phyloP scores from a whole-genome alignment of 2,329 filamentous ascomycete species.

The Colletotrichum euphorbiae region DNA sequence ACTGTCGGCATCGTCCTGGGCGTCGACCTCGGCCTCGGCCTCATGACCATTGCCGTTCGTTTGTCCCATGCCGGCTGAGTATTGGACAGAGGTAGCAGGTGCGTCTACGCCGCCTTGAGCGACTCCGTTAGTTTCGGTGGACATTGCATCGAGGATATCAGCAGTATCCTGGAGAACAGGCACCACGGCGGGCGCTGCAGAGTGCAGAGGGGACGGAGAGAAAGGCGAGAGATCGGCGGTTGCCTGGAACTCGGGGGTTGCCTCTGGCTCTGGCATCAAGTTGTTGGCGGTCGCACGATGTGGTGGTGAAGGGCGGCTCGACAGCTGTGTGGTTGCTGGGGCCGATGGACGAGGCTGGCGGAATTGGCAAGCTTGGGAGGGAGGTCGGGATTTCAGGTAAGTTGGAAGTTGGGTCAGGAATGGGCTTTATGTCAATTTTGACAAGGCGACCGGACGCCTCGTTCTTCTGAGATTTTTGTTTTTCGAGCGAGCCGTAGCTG shows the following conservation, averaged over 20 bases:
- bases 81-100: constrained; percentile 40
- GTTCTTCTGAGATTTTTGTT: constrained; percentile 18
- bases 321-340: constrained; percentile 14
- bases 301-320: constrained; percentile 7
- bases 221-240: constrained; percentile 65
- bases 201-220: constrained; percentile 62
- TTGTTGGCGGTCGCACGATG: constrained; percentile 19
- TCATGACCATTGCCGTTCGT: constrained; percentile 35
- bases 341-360: constrained; percentile 21
- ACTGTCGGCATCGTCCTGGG: constrained; percentile 53
- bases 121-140: constrained; percentile 44
- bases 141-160: constrained; percentile 62
- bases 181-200: constrained; percentile 59
- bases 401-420: constrained; percentile 6
- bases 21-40: constrained; percentile 49
- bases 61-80: neutral
- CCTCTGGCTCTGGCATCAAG: constrained; percentile 58
- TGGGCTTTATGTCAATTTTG: constrained; percentile 34
- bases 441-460: constrained; percentile 35
- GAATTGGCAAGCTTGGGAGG: constrained; percentile 14
- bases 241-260: constrained; percentile 58
- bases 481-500: constrained; percentile 15
- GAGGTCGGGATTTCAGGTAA: neutral
- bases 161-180: constrained; percentile 65
- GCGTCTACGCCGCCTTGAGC: constrained; percentile 37